Evolutionary conservation across 1,284 basidiomycete genomes (phyloP), one percentile per base, ranked within the genome.

Genomic region (Ganoderma sinense): DNA sequence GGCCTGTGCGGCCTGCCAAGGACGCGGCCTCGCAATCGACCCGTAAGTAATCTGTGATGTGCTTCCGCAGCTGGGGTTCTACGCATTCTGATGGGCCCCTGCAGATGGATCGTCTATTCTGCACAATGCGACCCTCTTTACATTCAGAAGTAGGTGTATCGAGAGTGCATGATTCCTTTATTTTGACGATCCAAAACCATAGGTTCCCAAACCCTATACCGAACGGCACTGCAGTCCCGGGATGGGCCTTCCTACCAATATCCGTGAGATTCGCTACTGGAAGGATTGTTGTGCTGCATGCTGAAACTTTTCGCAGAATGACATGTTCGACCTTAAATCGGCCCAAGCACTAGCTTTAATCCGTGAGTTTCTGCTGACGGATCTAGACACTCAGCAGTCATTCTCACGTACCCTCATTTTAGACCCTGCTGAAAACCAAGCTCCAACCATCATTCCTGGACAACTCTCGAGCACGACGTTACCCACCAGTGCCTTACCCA

Each of bases 1-100:
- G 56, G 56, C 56, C 20, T 59, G 56, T 20, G 56, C 56, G 4
- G 56, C n/a, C 18, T 59, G 56, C 23, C 56, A 59, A 39, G 56
- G 56, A 0, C 56, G 56, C 20, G 56, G 33, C 23, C 56, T 59
- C 20, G 18, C 56, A 4, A 59, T 59, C 33, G 56, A 59, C 33
- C 56, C 56, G 56, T 59, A 31, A 20, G 56, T 39, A 33, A 2
- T 23, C 26, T 10, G 7, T 5, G 5, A 13, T 51, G 11, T 51
- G n/a, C 20, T 7, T 20, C 8, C 10, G 20, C 10, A 10, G 10
- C 4, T 23, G 16, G 26, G 5, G 7, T 29, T 29, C 51, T 4
- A 4, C 4, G 16, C 20, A 33, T 8, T 10, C 4, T 23, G 20
- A 20, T 33, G 18, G 5, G 11, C 55, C 31, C 16, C n/a, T 13